phyloP scores from a whole-genome alignment of 2,329 filamentous ascomycete species.

The Rhytidhysteron rufulum region DNA sequence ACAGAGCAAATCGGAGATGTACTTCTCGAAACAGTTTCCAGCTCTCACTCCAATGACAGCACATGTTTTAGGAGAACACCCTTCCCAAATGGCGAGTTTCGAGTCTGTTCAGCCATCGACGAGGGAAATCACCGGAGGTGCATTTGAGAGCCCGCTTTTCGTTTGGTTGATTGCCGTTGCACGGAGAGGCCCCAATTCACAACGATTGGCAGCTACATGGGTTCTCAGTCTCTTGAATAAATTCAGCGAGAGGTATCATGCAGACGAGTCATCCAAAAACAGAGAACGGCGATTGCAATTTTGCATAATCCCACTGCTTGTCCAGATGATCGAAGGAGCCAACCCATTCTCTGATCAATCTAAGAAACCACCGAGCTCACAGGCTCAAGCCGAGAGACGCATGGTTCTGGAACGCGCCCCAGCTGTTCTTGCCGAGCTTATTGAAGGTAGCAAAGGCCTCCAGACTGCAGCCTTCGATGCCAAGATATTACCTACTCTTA shows the following conservation, averaged over 20 bases:
- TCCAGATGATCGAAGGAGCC: conserved; percentile 44
- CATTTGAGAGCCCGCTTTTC: conserved; percentile 45
- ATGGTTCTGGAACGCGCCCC: conserved; percentile 56
- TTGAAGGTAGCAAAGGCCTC: conserved; percentile 72
- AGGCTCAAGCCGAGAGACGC: conserved; percentile 37
- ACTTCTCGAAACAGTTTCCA: conserved; percentile 41
- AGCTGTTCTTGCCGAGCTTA: conserved; percentile 70
- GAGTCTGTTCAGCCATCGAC: conserved; percentile 22
- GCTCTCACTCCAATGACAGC: conserved; percentile 33
- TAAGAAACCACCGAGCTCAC: conserved; percentile 38
- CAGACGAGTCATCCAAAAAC: conserved; percentile 33
- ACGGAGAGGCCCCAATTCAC: conserved; percentile 36
- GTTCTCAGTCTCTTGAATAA: conserved; percentile 35
- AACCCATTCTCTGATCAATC: conserved; percentile 19
- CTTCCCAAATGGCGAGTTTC: conserved; percentile 27
- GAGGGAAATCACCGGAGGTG: conserved; percentile 32
- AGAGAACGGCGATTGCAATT: conserved; percentile 42
- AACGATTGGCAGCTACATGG: conserved; percentile 41
- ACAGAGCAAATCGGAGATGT: conserved; percentile 34
- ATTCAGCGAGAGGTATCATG: conserved; percentile 32
- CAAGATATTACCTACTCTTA: conserved; percentile 58
- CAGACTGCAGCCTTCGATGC: conserved; percentile 80
- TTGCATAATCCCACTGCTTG: conserved; percentile 45
- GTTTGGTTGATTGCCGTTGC: conserved; percentile 47
- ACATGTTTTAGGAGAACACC: conserved; percentile 20